These are phyloP conservation scores for Hypoxylon fuscum DNA, from an alignment of 495 filamentous ascomycete species.

Conservation along the genomic window DNA sequence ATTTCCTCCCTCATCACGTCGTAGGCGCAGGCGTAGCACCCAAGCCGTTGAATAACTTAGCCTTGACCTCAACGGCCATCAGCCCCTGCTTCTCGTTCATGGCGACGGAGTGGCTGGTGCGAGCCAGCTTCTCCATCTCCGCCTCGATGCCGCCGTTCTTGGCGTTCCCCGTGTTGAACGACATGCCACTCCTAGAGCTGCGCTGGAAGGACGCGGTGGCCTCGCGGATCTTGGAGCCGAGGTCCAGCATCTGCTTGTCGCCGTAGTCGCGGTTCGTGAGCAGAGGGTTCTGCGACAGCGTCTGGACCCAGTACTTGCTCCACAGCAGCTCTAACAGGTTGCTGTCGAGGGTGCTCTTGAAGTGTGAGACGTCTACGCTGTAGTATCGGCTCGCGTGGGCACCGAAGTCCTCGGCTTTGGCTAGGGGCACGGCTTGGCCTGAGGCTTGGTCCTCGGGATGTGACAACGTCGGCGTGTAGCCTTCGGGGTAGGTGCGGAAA, in stretches of 20 bases:
- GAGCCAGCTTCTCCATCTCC: constrained; percentile 80
- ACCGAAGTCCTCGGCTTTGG: constrained; percentile 95
- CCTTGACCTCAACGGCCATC: constrained; percentile 83
- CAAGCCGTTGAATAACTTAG: constrained; percentile 79
- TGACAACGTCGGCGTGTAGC: constrained; percentile 61
- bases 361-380: constrained; percentile 87
- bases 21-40: constrained; percentile 43
- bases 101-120: constrained; percentile 80
- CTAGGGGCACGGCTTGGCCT: constrained; percentile 80
- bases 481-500: constrained; percentile 88
- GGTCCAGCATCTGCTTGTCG: constrained; percentile 90
- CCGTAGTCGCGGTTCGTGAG: constrained; percentile 93
- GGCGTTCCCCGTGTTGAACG: constrained; percentile 11
- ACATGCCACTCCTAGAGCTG: constrained; percentile 29
- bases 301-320: constrained; percentile 99
- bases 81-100: constrained; percentile 88
- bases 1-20: constrained; percentile 2
- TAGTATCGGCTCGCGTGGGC: constrained; percentile 93
- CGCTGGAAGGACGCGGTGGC: constrained; percentile 61
- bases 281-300: constrained; percentile 92
- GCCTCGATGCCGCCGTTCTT: constrained; percentile 53
- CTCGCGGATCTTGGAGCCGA: constrained; percentile 79
- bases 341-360: constrained; percentile 88
- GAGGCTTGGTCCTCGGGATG: constrained; percentile 43
- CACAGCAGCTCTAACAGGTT: constrained; percentile 87